Conservation (phyloP, 2,329 filamentous ascomycete genomes). For the Xenoacremonium recifei region DNA sequence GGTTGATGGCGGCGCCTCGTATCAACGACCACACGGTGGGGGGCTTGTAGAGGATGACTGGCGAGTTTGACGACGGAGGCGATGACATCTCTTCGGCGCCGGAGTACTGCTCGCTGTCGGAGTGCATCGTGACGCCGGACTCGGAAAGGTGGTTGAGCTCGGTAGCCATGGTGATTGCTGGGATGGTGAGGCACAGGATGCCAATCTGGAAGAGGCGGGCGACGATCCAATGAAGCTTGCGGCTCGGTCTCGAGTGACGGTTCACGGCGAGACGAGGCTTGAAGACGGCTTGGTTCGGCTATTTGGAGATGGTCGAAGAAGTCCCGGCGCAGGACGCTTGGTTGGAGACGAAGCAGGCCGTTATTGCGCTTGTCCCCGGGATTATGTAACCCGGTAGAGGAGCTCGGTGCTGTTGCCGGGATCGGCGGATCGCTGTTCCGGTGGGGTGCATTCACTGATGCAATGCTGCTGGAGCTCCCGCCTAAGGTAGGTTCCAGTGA, state of each 20-base stretch:
- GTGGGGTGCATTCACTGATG: constrained; percentile 19
- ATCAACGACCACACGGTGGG: constrained; percentile 84
- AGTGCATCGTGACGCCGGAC: constrained; percentile 74
- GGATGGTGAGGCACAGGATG: no score
- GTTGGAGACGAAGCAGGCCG: not conserved
- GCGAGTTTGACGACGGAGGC: constrained; percentile 61
- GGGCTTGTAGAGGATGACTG: constrained; percentile 82
- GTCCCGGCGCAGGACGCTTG: not conserved
- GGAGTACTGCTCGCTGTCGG: constrained; percentile 82
- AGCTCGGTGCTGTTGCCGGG: constrained; percentile 10
- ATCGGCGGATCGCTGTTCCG: constrained; percentile 30
- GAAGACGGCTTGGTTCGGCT: no score
- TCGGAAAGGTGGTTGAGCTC: constrained; percentile 60
- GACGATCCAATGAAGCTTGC: not conserved
- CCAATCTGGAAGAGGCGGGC: constrained; percentile 40
- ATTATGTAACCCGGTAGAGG: constrained; percentile 4
- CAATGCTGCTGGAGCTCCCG: constrained; percentile 7
- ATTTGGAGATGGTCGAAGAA: not conserved
- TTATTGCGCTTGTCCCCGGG: not conserved
- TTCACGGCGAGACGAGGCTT: no score
- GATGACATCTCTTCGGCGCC: constrained; percentile 62
- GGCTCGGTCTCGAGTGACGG: no score
- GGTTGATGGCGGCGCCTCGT: constrained; percentile 88
- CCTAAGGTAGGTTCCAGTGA: constrained; percentile 13
- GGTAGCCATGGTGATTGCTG: no score